These are phyloP conservation scores for Mucor plumbeus DNA, from an alignment of 371 early-diverging fungal genomes.

Conservation along the genomic window DNA sequence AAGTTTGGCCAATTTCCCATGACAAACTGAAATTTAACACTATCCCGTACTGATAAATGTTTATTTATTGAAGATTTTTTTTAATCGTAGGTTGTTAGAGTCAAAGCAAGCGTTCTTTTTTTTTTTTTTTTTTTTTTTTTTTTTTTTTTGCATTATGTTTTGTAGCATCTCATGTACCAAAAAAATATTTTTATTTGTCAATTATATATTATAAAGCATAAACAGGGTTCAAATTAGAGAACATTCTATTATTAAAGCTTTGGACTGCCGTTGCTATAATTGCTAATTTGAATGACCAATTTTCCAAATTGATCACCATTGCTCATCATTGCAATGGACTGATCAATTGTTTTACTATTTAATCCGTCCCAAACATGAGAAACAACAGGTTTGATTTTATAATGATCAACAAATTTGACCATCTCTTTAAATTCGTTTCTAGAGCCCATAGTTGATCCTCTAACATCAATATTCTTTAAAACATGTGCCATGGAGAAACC, in stretches of 20 bases:
- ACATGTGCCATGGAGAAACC: constrained; percentile 56
- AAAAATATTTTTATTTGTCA: no score
- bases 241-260: constrained; percentile 12
- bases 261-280: constrained; percentile 1
- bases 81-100: no score
- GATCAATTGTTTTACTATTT: constrained; percentile 44
- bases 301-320: constrained; percentile 66
- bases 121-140: no score
- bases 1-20: no score
- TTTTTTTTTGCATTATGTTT: no score
- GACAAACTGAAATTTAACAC: no score
- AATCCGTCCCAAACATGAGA: constrained; percentile 66
- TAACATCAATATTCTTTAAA: constrained; percentile 63
- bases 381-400: constrained; percentile 68
- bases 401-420: constrained; percentile 61
- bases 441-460: constrained; percentile 74
- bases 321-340: constrained; percentile 63
- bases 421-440: constrained; percentile 65
- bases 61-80: no score
- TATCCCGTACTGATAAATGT: no score
- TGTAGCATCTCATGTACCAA: no score
- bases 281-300: constrained; percentile 45
- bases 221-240: no score
- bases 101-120: no score
- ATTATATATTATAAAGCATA: constrained; percentile 8